phyloP scores from a whole-genome alignment of 306 rosid species.

The Dicorynia guianensis region DNA sequence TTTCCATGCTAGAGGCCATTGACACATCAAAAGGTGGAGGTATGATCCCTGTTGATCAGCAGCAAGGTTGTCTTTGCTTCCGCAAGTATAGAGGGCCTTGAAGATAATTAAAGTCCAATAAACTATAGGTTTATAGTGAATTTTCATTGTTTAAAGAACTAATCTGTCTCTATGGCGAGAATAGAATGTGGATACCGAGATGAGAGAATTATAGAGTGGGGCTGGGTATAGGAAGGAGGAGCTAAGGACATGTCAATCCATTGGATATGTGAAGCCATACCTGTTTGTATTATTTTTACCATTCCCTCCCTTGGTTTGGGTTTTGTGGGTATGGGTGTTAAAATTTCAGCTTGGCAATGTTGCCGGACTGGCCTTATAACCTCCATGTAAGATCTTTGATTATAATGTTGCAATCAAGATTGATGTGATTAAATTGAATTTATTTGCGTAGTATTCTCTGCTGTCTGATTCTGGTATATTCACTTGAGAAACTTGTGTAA shows the following conservation, averaged over 20 bases:
- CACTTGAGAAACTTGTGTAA: conserved; percentile 23
- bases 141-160: conserved; percentile 51
- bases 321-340: conserved; percentile 22
- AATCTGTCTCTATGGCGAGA: conserved; percentile 51
- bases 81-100: conserved; percentile 74
- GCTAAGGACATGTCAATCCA: conserved; percentile 42
- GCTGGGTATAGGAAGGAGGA: conserved; percentile 47
- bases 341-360: conserved; percentile 31
- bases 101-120: conserved; percentile 5
- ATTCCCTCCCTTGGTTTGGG: background rate
- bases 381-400: conserved; percentile 41
- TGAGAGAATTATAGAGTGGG: conserved; percentile 49
- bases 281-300: conserved; percentile 25
- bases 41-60: conserved; percentile 86
- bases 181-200: conserved; percentile 39
- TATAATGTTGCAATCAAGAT: conserved; percentile 35
- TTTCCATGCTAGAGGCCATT: conserved; percentile 76
- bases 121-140: conserved; percentile 27
- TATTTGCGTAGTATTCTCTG: conserved; percentile 19
- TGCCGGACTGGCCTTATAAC: conserved; percentile 41
- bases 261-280: conserved; percentile 51
- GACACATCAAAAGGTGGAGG: conserved; percentile 94
- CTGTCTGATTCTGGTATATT: background rate
- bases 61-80: conserved; percentile 83
- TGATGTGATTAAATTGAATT: conserved; percentile 40